Base-by-base conservation (phyloP, 768 basidiomycete genomes). In the Mrakia frigida region DNA sequence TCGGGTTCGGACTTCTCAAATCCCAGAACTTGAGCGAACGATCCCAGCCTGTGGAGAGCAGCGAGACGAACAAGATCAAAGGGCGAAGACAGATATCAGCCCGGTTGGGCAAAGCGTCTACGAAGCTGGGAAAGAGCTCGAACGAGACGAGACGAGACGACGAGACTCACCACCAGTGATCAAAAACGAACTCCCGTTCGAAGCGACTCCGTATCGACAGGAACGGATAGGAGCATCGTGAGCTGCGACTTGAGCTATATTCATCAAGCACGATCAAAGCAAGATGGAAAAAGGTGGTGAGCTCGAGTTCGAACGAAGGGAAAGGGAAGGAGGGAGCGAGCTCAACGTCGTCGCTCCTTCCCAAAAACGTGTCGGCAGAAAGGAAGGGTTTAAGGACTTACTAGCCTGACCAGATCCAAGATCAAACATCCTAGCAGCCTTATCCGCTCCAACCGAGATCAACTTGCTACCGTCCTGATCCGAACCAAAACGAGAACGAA, bases 391-490 rank as follows among this genome's bases (percentile, higher is more conserved):
- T 6, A 4, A 11, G 2, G 33, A 77, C 65, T 21, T 31, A 77
- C 87, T 86, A 0, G 90, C 82, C 82, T 91, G 90, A 0, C 92
- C 93, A 1, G 93, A 94, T 28, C 88, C 86, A 59, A 95, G 87
- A 82, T 98, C 96, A 83, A 90, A 95, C 89, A 93, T 91, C 77
- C 93, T 89, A n/a, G 89, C 96, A 0, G 92, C 91, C 83, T 98
- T 97, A 86, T 99, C 96, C 11, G 92, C 92, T 68, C 96, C 95
- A 6, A 91, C 93, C 18, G 94, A 97, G 79, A 97, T 88, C 52
- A 95, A 86, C 85, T 94, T 93, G 81, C 88, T 90, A 28, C 95
- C 95, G 75, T 94, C 92, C 94, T 96, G 79, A n/a, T n/a, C 43
- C 78, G 59, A 53, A 31, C 67, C 76, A 74, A 78, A 39, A 39